Evolutionary conservation across 495 filamentous ascomycete species (phyloP), one percentile per base, ranked within the genome.

Genomic region (Mycothermus thermophilus): DNA sequence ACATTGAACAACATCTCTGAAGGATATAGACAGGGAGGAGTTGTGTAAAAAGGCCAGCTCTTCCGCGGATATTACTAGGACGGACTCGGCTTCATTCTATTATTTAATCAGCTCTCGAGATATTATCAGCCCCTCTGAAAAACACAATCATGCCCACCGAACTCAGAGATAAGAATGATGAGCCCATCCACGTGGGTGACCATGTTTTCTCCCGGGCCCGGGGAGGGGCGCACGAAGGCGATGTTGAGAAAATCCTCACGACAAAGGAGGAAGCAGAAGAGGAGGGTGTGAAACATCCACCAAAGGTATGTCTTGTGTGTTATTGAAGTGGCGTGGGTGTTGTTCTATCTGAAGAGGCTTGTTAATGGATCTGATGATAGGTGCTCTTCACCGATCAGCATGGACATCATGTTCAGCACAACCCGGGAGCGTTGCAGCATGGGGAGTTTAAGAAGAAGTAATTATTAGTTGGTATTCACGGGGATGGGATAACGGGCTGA

Each of bases 271-370:
- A 62, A 34, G 58, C 62, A 1, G 37, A 50, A 29, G 32, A 45
- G 26, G 57, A 49, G 20, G 50, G 51, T 2, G 62, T 62, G 4
- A 64, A 64, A 38, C 51, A 64, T 27, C 58, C 61, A 7, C 59
- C 60, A 0, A 66, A 64, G 48, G 62, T 59, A 35, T 8, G 12
- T 31, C 16, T 5, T 27, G 15, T 19, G 4, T 2, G 11, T 12
- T 18, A n/a, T 15, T 27, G 19, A 34, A n/a, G n/a, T n/a, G n/a
- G n/a, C n/a, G n/a, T n/a, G n/a, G n/a, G n/a, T n/a, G n/a, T n/a
- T n/a, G n/a, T n/a, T n/a, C n/a, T n/a, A n/a, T n/a, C n/a, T n/a
- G n/a, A n/a, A n/a, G n/a, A n/a, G n/a, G n/a, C n/a, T n/a, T n/a
- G n/a, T n/a, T n/a, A n/a, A n/a, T n/a, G n/a, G n/a, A n/a, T 8